Conservation (phyloP, 2,329 filamentous ascomycete species). For the Cryphonectria naterciae region DNA sequence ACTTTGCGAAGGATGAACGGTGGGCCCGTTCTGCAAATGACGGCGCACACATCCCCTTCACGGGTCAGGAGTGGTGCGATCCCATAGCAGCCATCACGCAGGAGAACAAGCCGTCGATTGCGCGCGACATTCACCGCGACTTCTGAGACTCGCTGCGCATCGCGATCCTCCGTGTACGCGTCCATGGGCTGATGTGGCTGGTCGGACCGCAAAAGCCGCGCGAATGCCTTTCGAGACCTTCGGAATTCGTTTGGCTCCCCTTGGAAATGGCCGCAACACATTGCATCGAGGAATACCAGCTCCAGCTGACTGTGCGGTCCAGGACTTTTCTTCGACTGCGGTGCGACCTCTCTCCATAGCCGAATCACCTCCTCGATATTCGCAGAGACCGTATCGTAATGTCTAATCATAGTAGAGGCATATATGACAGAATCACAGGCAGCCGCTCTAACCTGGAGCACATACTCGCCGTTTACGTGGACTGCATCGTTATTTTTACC, state of each 20-base stretch:
- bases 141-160: not conserved
- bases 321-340: not conserved
- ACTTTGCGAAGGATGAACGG: slow-evolving; percentile 20
- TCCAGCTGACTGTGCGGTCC: not conserved
- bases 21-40: slow-evolving; percentile 11
- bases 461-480: not conserved
- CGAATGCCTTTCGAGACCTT: not conserved
- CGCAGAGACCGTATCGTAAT: accelerated
- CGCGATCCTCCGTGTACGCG: not conserved
- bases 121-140: accelerated
- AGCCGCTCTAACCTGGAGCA: slow-evolving; percentile 5
- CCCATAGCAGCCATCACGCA: slow-evolving; percentile 32
- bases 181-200: not conserved
- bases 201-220: slow-evolving; percentile 1
- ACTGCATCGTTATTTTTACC: not conserved
- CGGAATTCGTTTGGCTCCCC: not conserved
- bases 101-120: not conserved
- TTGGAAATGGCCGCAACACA: accelerated
- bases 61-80: slow-evolving; percentile 19
- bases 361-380: not conserved
- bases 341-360: slow-evolving; percentile 5
- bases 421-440: slow-evolving; percentile 6
- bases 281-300: not conserved
- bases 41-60: slow-evolving; percentile 18
- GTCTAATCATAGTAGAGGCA: not conserved